Evolutionary conservation across 1,284 basidiomycete species (phyloP).

Genomic region (Ustilago xerochloae): DNA sequence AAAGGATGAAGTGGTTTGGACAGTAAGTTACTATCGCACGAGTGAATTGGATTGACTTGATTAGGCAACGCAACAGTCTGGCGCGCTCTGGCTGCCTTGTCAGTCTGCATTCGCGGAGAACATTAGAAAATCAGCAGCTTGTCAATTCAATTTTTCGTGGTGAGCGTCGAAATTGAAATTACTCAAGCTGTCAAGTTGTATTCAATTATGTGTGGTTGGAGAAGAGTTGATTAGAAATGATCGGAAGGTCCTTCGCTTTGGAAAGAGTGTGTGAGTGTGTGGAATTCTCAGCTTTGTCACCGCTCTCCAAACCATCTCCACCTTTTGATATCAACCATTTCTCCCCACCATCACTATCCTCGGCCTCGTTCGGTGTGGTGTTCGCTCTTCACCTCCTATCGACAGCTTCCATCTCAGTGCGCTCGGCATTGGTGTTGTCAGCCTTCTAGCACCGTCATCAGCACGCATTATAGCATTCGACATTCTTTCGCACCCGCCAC

Average conservation of each 20-base stretch:
- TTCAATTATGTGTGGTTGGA: background rate
- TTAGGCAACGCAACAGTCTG: conserved; percentile 33
- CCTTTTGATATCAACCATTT: background rate
- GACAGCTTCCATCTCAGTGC: background rate
- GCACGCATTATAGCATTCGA: background rate
- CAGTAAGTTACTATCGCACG: conserved; percentile 14
- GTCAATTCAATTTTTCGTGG: background rate
- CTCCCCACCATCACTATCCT: conserved; percentile 16
- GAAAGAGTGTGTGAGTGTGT: background rate
- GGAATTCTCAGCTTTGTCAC: conserved; percentile 7
- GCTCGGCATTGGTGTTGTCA: background rate
- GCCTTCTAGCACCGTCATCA: background rate
- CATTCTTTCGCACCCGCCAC: conserved; percentile 21
- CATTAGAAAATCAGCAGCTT: background rate
- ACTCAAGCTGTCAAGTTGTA: background rate
- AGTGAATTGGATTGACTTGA: conserved; percentile 6
- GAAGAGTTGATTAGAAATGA: conserved; percentile 49
- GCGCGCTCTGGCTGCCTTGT: conserved; percentile 35
- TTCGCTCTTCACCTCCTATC: background rate
- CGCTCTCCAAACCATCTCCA: conserved; percentile 4
- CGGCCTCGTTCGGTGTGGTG: conserved; percentile 11
- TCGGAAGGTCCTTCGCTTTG: conserved; percentile 32
- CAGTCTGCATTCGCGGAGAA: background rate
- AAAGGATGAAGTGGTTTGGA: background rate
- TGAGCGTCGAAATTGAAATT: background rate